Percentiles rank a stretch among this genome's conserved stretches.
These are phyloP conservation scores for Komagataella mondaviorum DNA, from an alignment of 805 yeast genomes.

Conservation along the genomic window DNA sequence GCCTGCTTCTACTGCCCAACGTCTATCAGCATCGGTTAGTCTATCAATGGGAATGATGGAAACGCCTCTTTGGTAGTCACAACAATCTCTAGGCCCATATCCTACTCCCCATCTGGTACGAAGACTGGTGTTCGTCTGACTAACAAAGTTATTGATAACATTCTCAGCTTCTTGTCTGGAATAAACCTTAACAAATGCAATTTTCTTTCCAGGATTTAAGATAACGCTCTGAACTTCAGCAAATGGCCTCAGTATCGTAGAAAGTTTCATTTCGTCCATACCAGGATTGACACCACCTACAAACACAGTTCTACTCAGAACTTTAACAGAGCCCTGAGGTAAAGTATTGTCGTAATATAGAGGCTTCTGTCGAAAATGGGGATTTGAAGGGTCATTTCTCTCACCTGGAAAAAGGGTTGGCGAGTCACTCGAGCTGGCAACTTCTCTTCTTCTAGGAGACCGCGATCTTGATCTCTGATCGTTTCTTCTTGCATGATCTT, in stretches of 20 bases:
- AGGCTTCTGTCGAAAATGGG: constrained; percentile 65
- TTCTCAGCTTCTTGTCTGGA: constrained; percentile 86
- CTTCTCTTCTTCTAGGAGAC: constrained; percentile 25
- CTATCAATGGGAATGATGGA: constrained; percentile 79
- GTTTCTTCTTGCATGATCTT: constrained; percentile 14
- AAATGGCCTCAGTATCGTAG: constrained; percentile 56
- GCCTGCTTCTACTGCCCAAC: constrained; percentile 82
- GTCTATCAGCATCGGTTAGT: constrained; percentile 85
- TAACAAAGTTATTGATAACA: constrained; percentile 55
- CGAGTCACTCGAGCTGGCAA: constrained; percentile 5
- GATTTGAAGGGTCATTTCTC: constrained; percentile 53
- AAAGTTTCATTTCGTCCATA: constrained; percentile 66
- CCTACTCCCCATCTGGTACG: constrained; percentile 99
- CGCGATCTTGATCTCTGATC: constrained; percentile 40
- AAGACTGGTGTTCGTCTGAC: constrained; percentile 42
- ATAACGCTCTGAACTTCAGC: constrained; percentile 90
- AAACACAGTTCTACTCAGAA: constrained; percentile 79
- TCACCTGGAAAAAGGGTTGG: constrained; percentile 29
- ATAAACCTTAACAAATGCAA: constrained; percentile 91
- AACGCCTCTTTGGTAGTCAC: constrained; percentile 85
- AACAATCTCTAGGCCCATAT: constrained; percentile 96
- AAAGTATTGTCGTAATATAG: constrained; percentile 57
- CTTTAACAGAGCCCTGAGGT: constrained; percentile 72
- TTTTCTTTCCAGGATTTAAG: constrained; percentile 78
- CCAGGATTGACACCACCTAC: constrained; percentile 85